Evolutionary conservation across 139 green algal genomes (phyloP), one percentile per base, ranked within the genome.

Genomic region (Coccomyxa sp.): DNA sequence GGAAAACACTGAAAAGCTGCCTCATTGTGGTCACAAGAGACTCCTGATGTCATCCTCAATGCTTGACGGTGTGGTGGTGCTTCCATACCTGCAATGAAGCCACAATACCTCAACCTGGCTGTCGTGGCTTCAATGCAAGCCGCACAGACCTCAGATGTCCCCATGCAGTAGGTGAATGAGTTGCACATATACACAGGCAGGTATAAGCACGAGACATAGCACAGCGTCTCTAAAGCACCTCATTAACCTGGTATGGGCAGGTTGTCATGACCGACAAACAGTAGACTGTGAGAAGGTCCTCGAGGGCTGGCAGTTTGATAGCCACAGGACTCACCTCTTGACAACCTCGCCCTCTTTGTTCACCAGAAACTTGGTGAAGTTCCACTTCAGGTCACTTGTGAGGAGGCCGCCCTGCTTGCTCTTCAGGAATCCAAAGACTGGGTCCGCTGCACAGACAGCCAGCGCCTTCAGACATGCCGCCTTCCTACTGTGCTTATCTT

Each of bases 361-460:
- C 9, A 92, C 14, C 7, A 93, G 77, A 69, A 93, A 93, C 79
- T 92, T 90, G 39, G 78, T 82, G 82, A 92, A 90, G 79, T 94
- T 94, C 64, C 90, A 93, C 73, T 89, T 91, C 71, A 92, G 86
- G 78, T 91, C 86, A 36, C 72, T 81, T 39, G 68, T 79, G 44
- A 93, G 73, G 5, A 92, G 40, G 33, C 88, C 87, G 40, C 88
- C 86, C 84, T 95, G 87, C 72, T 92, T 75, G 22, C 44, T 36
- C 86, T 93, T 93, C 41, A 94, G 89, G 54, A 90, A 90, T 0
- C 78, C 82, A 38, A 89, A 92, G 31, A 92, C 29, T 7, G 78
- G 78, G 8, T 81, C 77, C 50, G 39, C 77, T 82, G 78, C 78
- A 78, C 10, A 44, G n/a, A n/a, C n/a, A n/a, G n/a, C n/a, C n/a